A percentile compares a stretch with the other conserved stretches of the same genome.
Conservation (phyloP, 768 basidiomycete genomes). For the Rhodocollybia butyracea region DNA sequence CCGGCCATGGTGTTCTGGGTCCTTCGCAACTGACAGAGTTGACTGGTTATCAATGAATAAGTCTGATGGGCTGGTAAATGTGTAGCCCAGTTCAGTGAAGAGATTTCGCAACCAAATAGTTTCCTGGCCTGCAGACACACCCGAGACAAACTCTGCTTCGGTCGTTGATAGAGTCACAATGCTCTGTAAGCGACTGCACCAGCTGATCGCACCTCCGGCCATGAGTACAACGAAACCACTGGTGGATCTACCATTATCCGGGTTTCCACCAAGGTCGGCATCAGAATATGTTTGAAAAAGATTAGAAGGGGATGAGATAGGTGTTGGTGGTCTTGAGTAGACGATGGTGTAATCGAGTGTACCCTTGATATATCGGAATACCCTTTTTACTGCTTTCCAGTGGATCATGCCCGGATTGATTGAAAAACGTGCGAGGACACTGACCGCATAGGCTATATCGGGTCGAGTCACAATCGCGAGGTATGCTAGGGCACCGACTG, state of each 20-base stretch:
- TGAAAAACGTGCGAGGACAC: constrained; percentile 17
- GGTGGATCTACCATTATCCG: not conserved
- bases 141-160: not conserved
- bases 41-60: not conserved
- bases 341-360: constrained; percentile 14
- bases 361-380: constrained; percentile 22
- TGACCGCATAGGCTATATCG: constrained; percentile 28
- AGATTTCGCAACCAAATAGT: not conserved
- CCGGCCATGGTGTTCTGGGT: not conserved
- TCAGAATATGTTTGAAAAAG: not conserved
- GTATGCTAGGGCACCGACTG: constrained; percentile 26
- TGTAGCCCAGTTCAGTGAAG: not conserved
- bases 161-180: not conserved
- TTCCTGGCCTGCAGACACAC: not conserved
- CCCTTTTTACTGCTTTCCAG: constrained; percentile 21
- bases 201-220: not conserved
- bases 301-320: constrained; percentile 19
- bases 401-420: constrained; percentile 22
- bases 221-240: not conserved
- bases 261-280: not conserved
- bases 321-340: constrained; percentile 5
- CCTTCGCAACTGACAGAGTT: not conserved
- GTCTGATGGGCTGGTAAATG: not conserved
- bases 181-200: not conserved
- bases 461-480: constrained; percentile 22